Conservation (phyloP, 805 yeast species). For the Ogataea pilisensis region DNA sequence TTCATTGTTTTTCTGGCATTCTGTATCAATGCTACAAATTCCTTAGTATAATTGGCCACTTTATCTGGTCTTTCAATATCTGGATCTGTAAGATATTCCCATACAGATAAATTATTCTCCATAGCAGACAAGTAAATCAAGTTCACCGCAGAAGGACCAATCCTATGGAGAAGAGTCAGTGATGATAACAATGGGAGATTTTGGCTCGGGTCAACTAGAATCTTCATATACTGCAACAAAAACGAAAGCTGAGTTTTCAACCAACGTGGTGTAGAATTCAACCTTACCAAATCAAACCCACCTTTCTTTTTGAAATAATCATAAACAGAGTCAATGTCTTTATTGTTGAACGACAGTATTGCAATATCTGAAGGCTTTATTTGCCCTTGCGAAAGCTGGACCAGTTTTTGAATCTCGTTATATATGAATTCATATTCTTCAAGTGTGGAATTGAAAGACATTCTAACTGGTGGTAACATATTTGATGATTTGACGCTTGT, state of each 20-base stretch:
- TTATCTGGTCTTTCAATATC: slow-evolving; percentile 8
- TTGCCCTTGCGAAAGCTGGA: slow-evolving; percentile 37
- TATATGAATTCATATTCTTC: slow-evolving; percentile 43
- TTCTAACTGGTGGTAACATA: slow-evolving; percentile 20
- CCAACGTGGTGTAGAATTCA: slow-evolving; percentile 52
- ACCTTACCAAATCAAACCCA: slow-evolving; percentile 36
- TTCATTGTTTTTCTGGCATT: slow-evolving; percentile 23
- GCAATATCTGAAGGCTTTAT: slow-evolving; percentile 48
- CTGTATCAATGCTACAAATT: slow-evolving; percentile 11
- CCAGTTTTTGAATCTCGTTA: slow-evolving; percentile 40
- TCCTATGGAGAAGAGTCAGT: slow-evolving; percentile 18
- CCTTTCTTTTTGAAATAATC: slow-evolving; percentile 38
- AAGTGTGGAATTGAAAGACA: slow-evolving; percentile 22
- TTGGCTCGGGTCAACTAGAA: slow-evolving; percentile 32
- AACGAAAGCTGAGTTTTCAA: slow-evolving; percentile 38
- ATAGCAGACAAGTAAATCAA: slow-evolving; percentile 15
- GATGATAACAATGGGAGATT: slow-evolving; percentile 25
- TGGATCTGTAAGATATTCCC: slow-evolving; percentile 18
- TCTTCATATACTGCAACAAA: slow-evolving; percentile 46
- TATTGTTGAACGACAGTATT: slow-evolving; percentile 49
- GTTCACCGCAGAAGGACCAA: slow-evolving; percentile 20
- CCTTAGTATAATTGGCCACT: slow-evolving; percentile 4
- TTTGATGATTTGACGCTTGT: slow-evolving; percentile 19
- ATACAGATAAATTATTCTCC: slow-evolving; percentile 19
- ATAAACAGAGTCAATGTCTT: slow-evolving; percentile 39